These are phyloP conservation scores for Lactarius psammicola DNA, from an alignment of 768 basidiomycete species.

Conservation along the genomic window DNA sequence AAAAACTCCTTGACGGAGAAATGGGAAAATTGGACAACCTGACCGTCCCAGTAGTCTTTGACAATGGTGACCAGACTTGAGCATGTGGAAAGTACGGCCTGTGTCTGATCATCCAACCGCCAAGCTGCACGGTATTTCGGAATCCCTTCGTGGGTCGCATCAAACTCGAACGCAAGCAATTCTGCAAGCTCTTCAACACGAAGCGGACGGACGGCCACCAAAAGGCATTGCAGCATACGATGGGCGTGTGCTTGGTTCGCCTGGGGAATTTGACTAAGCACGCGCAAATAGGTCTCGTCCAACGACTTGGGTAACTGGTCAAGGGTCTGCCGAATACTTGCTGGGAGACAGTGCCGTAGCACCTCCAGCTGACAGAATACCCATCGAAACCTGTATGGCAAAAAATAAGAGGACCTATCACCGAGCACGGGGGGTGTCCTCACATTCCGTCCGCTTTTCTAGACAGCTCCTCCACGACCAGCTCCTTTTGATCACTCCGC, in stretches of 20 bases:
- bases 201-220: not conserved
- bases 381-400: not conserved
- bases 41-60: not conserved
- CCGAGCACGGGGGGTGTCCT: not conserved
- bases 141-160: not conserved
- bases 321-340: not conserved
- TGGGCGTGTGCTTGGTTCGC: not conserved
- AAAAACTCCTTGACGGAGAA: not conserved
- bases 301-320: not conserved
- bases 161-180: not conserved
- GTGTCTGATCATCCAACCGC: not conserved
- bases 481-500: not conserved
- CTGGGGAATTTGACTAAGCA: not conserved
- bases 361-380: not conserved
- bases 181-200: not conserved
- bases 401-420: not conserved
- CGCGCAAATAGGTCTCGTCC: not conserved
- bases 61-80: not conserved
- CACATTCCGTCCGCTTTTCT: too few species aligned
- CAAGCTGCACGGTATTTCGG: not conserved
- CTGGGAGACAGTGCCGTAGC: not conserved
- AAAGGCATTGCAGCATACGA: not conserved
- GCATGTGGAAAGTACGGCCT: not conserved
- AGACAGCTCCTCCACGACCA: not conserved
- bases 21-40: not conserved